Evolutionary conservation across 805 yeast species (phyloP).

Genomic region (Candida awuae): DNA sequence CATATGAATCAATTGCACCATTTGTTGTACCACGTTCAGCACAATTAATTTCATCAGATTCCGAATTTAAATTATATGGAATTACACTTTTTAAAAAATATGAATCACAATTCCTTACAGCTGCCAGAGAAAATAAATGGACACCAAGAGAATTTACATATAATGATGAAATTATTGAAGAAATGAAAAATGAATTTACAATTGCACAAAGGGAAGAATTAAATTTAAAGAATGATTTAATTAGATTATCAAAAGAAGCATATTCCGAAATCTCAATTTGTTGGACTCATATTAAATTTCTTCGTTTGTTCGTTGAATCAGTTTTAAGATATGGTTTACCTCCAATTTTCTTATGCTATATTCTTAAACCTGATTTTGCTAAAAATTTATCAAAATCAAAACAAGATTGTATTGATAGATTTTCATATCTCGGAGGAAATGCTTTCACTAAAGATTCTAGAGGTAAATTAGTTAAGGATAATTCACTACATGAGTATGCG

Average conservation of each 20-base stretch:
- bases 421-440: conserved; percentile 86
- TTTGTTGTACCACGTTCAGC: conserved; percentile 95
- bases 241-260: conserved; percentile 82
- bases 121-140: conserved; percentile 80
- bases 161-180: conserved; percentile 66
- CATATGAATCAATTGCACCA: conserved; percentile 68
- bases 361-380: conserved; percentile 32
- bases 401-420: conserved; percentile 60
- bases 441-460: conserved; percentile 65
- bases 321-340: conserved; percentile 96
- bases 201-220: conserved; percentile 68
- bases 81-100: conserved; percentile 83
- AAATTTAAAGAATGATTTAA: conserved; percentile 64
- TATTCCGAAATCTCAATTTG: conserved; percentile 75
- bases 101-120: conserved; percentile 56
- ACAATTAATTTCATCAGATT: conserved; percentile 55
- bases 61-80: conserved; percentile 63
- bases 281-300: conserved; percentile 85
- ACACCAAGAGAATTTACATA: conserved; percentile 88
- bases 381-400: conserved; percentile 49
- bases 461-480: conserved; percentile 58
- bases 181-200: conserved; percentile 71
- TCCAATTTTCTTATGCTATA: conserved; percentile 65
- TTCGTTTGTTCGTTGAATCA: conserved; percentile 85
- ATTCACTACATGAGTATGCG: conserved; percentile 70